Conservation (phyloP, 257 asterid species). For the Misopates orontium region DNA sequence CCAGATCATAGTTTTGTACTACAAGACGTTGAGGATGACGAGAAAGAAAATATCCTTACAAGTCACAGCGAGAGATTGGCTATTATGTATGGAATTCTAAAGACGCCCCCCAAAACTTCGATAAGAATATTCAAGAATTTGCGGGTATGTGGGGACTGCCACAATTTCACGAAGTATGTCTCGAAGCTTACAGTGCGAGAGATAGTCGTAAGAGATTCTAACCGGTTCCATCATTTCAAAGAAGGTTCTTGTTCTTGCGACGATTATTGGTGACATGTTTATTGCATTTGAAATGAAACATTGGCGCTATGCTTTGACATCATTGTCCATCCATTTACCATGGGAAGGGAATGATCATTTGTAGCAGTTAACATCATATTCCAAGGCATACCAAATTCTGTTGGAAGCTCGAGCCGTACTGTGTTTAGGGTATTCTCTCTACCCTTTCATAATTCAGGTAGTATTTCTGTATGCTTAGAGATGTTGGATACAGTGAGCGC, state of each 20-base stretch:
- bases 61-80: conserved; percentile 87
- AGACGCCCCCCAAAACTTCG: conserved; percentile 52
- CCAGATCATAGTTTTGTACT: conserved; percentile 74
- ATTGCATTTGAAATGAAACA: background rate
- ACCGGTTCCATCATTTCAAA: conserved; percentile 68
- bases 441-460: too few species aligned
- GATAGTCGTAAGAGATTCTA: conserved; percentile 63
- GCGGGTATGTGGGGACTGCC: conserved; percentile 68
- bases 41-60: conserved; percentile 65
- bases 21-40: conserved; percentile 88
- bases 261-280: conserved; percentile 52
- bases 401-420: too few species aligned
- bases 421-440: too few species aligned
- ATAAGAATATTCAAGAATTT: conserved; percentile 55
- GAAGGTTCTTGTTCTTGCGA: conserved; percentile 63
- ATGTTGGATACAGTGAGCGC: too few species aligned
- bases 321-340: background rate
- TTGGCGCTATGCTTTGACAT: background rate
- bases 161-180: conserved; percentile 49
- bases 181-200: conserved; percentile 56
- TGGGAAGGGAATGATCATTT: background rate
- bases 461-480: too few species aligned
- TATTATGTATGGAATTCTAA: conserved; percentile 67
- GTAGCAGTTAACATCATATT: too few species aligned
- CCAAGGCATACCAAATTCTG: too few species aligned